Percentiles rank a stretch among this genome's conserved stretches.
phyloP scores from a whole-genome alignment of 148 eudicot genomes.

The Vaccinium vitisidaea region DNA sequence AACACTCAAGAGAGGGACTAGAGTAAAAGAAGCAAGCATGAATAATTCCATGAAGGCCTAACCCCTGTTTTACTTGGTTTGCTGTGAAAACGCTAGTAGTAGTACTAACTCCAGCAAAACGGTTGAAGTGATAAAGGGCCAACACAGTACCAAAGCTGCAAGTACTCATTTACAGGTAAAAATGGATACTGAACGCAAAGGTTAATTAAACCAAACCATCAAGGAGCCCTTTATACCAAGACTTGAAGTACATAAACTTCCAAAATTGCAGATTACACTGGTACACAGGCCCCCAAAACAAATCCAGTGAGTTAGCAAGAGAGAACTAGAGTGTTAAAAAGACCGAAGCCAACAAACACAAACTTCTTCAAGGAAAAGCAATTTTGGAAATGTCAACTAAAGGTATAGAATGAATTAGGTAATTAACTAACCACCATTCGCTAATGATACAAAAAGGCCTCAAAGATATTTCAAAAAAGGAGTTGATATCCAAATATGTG shows the following conservation, averaged over 20 bases:
- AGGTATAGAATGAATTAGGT: not conserved
- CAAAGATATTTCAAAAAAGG: not conserved
- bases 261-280: not conserved
- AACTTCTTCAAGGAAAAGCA: not conserved
- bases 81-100: not conserved
- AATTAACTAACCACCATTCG: not conserved
- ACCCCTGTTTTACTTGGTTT: conserved; percentile 7
- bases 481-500: not conserved
- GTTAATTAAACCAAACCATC: not conserved
- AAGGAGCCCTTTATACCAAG: not conserved
- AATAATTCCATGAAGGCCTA: not conserved
- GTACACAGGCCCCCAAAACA: not conserved
- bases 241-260: not conserved
- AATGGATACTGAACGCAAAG: not conserved
- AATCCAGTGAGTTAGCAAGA: not conserved
- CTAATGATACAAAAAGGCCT: not conserved
- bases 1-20: not conserved
- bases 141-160: not conserved
- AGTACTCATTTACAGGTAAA: not conserved
- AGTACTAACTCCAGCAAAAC: not conserved
- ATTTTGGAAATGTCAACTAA: not conserved
- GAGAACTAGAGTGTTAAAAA: not conserved
- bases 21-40: not conserved
- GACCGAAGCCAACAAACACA: not conserved
- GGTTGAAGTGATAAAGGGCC: not conserved